Percentiles rank a stretch among this genome's conserved stretches.
Evolutionary conservation across 169 alveolate species (phyloP).

Genomic region (Plasmodium vinckei): DNA sequence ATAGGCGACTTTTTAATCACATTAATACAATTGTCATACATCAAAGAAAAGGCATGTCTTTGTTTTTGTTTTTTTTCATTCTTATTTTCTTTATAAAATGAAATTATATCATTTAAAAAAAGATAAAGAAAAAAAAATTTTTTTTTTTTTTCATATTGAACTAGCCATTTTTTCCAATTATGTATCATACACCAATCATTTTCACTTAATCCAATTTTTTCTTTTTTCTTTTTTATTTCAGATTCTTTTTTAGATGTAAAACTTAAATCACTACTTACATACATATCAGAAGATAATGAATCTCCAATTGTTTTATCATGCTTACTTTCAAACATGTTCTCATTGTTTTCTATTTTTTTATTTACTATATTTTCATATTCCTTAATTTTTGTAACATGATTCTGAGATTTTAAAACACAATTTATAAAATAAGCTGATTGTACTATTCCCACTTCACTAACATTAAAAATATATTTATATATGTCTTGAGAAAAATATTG

Average conservation of each 20-base stretch:
- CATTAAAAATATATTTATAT: neutral
- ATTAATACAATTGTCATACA: no score
- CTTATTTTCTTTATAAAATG: slow-evolving; percentile 35
- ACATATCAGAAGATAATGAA: neutral
- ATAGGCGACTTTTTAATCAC: no score
- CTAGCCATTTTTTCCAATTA: slow-evolving; percentile 44
- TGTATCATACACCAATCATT: slow-evolving; percentile 61
- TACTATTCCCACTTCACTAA: slow-evolving; percentile 27
- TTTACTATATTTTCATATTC: neutral
- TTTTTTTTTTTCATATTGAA: slow-evolving; percentile 8
- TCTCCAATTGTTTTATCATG: neutral
- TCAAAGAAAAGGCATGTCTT: neutral
- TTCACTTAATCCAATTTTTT: slow-evolving; percentile 23
- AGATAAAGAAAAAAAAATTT: slow-evolving; percentile 31
- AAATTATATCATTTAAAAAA: slow-evolving; percentile 30
- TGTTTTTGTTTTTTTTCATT: neutral
- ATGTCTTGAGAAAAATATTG: slow-evolving; percentile 29
- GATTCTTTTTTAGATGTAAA: neutral
- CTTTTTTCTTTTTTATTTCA: neutral
- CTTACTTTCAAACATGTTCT: neutral
- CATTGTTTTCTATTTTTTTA: neutral
- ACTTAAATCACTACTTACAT: neutral
- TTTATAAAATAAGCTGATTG: slow-evolving; percentile 52
- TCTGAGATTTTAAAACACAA: slow-evolving; percentile 38
- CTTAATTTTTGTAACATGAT: neutral